A percentile compares a stretch with the other conserved stretches of the same genome.
Evolutionary conservation across 208 protist species (phyloP).

Genomic region (Wallacemonas rigidus): DNA sequence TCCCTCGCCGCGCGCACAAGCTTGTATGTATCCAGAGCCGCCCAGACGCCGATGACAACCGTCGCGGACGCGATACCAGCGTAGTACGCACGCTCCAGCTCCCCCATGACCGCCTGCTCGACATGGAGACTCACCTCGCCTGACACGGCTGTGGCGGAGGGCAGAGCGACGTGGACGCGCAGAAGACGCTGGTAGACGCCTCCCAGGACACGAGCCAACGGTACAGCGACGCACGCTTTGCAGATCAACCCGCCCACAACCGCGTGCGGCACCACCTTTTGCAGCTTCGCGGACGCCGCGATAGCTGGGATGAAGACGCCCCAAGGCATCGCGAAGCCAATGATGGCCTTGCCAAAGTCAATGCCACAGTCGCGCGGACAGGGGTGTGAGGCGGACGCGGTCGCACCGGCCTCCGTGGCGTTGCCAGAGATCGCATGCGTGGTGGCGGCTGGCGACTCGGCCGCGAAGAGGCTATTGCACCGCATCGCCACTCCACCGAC

Average conservation of each 20-base stretch:
- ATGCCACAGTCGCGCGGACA: not conserved
- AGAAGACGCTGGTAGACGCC: constrained; percentile 27
- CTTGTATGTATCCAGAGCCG: constrained; percentile 16
- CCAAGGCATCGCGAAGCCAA: constrained; percentile 34
- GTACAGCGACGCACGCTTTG: constrained; percentile 38
- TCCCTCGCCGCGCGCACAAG: constrained; percentile 1
- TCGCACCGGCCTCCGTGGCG: constrained; percentile 13
- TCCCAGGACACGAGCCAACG: constrained; percentile 31
- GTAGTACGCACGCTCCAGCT: constrained; percentile 35
- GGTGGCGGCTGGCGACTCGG: not conserved
- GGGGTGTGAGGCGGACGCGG: not conserved
- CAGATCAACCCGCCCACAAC: constrained; percentile 25
- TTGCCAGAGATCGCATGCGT: constrained; percentile 13
- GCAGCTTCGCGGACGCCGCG: constrained; percentile 6
- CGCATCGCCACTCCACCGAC: constrained; percentile 23
- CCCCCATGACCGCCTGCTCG: constrained; percentile 23
- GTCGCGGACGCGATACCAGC: constrained; percentile 14
- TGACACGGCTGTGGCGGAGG: not conserved
- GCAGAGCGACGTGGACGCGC: constrained; percentile 22
- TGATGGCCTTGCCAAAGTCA: constrained; percentile 28
- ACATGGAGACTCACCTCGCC: constrained; percentile 9
- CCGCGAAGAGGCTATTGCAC: constrained; percentile 16
- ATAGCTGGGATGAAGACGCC: constrained; percentile 26
- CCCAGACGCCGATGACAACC: constrained; percentile 23
- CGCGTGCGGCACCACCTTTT: constrained; percentile 24